Percentiles rank a stretch among this genome's conserved stretches.
Conservation (phyloP, 192 early-diverging fungal species). For the Umbelopsis ramanniana region DNA sequence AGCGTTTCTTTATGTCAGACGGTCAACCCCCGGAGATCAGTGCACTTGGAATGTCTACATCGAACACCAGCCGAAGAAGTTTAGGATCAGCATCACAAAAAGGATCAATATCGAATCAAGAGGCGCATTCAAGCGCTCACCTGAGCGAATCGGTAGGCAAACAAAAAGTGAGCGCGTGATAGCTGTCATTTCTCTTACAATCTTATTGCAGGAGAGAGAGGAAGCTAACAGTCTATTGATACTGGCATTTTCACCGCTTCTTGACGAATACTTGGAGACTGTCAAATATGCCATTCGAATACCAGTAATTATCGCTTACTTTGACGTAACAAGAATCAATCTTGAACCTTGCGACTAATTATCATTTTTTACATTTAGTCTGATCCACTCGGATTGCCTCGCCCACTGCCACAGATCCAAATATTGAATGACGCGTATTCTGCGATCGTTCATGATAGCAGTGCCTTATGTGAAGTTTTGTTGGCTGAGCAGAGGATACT, state of each 20-base stretch:
- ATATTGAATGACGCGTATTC: slow-evolving; percentile 40
- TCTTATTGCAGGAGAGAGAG: slow-evolving; percentile 4
- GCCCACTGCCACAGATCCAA: slow-evolving; percentile 39
- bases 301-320: neutral
- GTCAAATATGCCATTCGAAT: neutral
- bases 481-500: slow-evolving; percentile 28
- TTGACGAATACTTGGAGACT: slow-evolving; percentile 7
- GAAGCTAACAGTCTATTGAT: slow-evolving; percentile 7
- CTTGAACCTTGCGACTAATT: neutral
- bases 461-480: slow-evolving; percentile 30
- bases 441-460: slow-evolving; percentile 34
- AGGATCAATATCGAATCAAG: slow-evolving; percentile 12
- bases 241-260: neutral
- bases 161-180: neutral
- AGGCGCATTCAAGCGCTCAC: neutral
- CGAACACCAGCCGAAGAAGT: slow-evolving; percentile 5
- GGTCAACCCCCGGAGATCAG: neutral
- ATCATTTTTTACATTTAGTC: slow-evolving; percentile 26
- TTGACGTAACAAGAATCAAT: neutral
- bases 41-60: neutral
- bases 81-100: slow-evolving; percentile 14
- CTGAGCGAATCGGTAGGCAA: neutral
- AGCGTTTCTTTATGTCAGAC: neutral
- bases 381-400: slow-evolving; percentile 38
- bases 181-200: neutral